Conservation (phyloP, 73 alveolate species). For the Tetrahymena thermophila region DNA sequence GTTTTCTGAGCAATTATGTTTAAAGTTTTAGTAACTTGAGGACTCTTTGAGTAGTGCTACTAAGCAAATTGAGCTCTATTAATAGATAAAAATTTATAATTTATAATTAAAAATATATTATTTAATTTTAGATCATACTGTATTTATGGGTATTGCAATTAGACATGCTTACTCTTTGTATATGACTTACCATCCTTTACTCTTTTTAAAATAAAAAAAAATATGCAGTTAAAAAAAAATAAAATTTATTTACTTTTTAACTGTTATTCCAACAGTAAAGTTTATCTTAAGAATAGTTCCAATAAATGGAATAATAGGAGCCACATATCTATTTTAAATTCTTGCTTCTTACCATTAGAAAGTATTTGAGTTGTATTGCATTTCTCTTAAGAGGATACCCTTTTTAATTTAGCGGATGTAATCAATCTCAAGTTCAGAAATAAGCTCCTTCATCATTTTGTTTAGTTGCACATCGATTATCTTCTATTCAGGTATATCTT, state of each 20-base stretch:
- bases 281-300: neutral
- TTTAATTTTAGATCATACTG: neutral
- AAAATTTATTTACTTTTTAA: neutral
- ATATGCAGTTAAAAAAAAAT: too few species aligned
- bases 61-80: neutral
- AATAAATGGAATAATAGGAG: neutral
- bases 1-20: neutral
- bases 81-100: neutral
- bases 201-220: neutral
- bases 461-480: neutral
- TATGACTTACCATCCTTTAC: neutral
- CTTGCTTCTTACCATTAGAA: neutral
- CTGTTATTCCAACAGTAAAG: neutral
- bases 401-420: slow-evolving; percentile 21
- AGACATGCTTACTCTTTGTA: neutral
- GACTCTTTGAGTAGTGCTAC: neutral
- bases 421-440: slow-evolving; percentile 18
- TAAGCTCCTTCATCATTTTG: neutral
- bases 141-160: neutral
- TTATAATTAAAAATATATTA: neutral
- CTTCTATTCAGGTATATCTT: neutral
- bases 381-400: neutral
- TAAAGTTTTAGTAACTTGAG: neutral
- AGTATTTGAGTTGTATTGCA: neutral
- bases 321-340: neutral